Conservation (phyloP, 2,329 filamentous ascomycete species). For the Nannizzia gypsea region DNA sequence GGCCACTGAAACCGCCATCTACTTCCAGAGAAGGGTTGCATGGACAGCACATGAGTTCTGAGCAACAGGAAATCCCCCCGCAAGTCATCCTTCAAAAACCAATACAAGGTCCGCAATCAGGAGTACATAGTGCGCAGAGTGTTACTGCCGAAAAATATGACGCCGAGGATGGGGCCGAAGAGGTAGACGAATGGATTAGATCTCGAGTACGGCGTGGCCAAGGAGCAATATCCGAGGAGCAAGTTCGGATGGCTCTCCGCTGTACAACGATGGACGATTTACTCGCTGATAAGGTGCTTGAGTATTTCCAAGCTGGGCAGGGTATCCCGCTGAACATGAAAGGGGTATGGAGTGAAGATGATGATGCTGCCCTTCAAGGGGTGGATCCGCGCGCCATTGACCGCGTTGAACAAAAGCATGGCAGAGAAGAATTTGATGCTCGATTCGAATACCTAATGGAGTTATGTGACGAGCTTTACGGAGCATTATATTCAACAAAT, state of each 20-base stretch:
- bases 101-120: background rate
- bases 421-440: conserved; percentile 15
- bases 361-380: conserved; percentile 31
- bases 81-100: background rate
- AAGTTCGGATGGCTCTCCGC: conserved; percentile 26
- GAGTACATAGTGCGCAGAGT: too few species aligned
- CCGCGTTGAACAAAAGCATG: conserved; percentile 34
- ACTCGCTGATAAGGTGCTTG: conserved; percentile 28
- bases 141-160: background rate
- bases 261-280: conserved; percentile 32
- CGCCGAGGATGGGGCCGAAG: background rate
- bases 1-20: background rate
- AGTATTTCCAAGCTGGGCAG: conserved; percentile 21
- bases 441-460: conserved; percentile 3
- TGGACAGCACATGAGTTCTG: background rate
- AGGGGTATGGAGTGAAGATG: conserved; percentile 39
- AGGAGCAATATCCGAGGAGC: conserved; percentile 17
- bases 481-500: background rate
- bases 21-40: background rate
- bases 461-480: background rate
- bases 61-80: background rate
- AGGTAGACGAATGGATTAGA: conserved; percentile 31
- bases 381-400: conserved; percentile 24
- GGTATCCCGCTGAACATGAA: conserved; percentile 30
- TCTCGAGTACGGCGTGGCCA: conserved; percentile 6